These are phyloP conservation scores for Boletus rubescentipes DNA, from an alignment of 768 basidiomycete species.

Conservation along the genomic window DNA sequence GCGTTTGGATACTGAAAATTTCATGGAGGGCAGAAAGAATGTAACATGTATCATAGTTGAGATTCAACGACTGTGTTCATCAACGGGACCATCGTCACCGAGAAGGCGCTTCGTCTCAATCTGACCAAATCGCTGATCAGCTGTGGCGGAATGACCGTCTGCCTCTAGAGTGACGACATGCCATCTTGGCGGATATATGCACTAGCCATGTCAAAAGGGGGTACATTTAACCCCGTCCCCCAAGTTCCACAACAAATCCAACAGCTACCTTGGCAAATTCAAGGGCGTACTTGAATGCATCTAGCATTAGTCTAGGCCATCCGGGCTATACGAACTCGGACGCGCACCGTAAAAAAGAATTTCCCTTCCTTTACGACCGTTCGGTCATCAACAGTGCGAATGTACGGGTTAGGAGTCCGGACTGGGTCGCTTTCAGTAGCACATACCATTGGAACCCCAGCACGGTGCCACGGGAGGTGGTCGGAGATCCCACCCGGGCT, in stretches of 20 bases:
- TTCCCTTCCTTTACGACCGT: slow-evolving; percentile 35
- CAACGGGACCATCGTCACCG: too few species aligned
- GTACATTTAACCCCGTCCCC: slow-evolving; percentile 18
- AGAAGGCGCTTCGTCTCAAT: neutral
- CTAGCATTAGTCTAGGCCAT: neutral
- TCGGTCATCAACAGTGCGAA: slow-evolving; percentile 35
- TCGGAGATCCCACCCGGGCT: slow-evolving; percentile 43
- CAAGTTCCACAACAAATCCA: slow-evolving; percentile 55
- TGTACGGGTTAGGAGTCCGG: slow-evolving; percentile 41
- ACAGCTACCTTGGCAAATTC: slow-evolving; percentile 62
- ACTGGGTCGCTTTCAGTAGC: slow-evolving; percentile 45
- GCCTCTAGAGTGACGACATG: neutral
- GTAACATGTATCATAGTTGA: neutral
- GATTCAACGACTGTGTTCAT: neutral
- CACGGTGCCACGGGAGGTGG: slow-evolving; percentile 46
- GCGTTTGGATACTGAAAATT: slow-evolving; percentile 9
- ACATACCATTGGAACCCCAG: slow-evolving; percentile 41
- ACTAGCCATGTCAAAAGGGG: too few species aligned
- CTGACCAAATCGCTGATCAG: neutral
- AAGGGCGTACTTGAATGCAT: slow-evolving; percentile 42
- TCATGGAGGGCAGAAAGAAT: neutral
- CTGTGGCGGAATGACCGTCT: neutral
- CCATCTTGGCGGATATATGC: neutral
- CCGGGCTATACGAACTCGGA: neutral
- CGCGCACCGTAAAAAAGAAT: slow-evolving; percentile 39